Conservation (phyloP, 1,139 yeast genomes). For the Taphrina deformans region DNA sequence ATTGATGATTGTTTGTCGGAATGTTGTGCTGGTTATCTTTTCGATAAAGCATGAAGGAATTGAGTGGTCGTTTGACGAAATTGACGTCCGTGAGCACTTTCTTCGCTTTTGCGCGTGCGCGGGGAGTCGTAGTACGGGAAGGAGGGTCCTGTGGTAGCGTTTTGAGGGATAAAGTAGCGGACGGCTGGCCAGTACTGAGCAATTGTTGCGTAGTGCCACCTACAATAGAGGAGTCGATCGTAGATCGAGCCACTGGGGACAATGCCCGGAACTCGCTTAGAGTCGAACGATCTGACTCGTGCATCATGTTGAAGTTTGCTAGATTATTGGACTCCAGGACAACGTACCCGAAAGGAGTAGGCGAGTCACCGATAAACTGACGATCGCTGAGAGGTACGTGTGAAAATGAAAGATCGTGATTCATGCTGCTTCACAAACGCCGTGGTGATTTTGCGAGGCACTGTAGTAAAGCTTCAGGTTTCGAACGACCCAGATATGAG, state of each 20-base stretch:
- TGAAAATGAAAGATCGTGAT: background rate
- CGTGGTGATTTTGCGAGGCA: background rate
- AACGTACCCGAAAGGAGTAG: background rate
- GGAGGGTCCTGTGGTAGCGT: background rate
- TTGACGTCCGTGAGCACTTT: background rate
- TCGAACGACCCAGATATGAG: too few relatives aligned
- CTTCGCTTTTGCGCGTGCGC: background rate
- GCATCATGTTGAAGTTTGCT: background rate
- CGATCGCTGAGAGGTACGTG: background rate
- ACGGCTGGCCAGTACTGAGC: background rate
- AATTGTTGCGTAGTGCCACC: background rate
- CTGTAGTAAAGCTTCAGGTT: too few relatives aligned
- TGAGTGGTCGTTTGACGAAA: slow-evolving; percentile 52
- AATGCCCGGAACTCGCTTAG: background rate
- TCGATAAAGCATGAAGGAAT: slow-evolving; percentile 55
- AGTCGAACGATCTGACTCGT: background rate
- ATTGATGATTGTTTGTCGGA: slow-evolving; percentile 49
- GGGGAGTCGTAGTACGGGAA: background rate
- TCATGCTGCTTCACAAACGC: background rate
- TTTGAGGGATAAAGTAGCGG: background rate
- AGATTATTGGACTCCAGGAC: background rate
- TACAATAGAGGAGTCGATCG: background rate
- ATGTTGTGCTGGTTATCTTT: slow-evolving; percentile 36
- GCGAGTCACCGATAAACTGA: background rate
- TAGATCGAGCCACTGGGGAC: background rate